Evolutionary conservation across 2,329 filamentous ascomycete species (phyloP), one percentile per base, ranked within the genome.

Genomic region (Alternaria ethzedia): DNA sequence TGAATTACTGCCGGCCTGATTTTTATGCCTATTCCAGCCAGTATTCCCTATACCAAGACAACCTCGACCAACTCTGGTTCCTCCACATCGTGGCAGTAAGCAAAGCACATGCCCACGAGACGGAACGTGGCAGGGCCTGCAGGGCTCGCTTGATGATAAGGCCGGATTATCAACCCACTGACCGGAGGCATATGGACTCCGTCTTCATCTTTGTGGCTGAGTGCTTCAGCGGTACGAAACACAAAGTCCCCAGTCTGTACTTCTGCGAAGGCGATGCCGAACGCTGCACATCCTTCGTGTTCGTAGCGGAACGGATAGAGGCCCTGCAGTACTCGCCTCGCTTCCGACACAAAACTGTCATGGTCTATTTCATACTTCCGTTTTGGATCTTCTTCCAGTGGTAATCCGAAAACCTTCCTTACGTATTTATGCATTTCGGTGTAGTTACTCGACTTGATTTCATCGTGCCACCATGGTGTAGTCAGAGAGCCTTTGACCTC

Each of bases 251-350:
- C 46, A 5, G 23, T 13, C 5, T 26, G 1, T 8, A 26, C 45
- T n/a, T 26, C 7, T 17, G 15, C 15, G 0, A 26, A 47, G 5
- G 23, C 45, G 15, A 47, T 26, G 7, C 45, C 23, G 8, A 26
- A 17, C 23, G 13, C 9, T 0, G 15, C 3, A 6, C 1, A 26
- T 6, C 45, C 23, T 0, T 47, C 23, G 10, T 21, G 7, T 0
- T 47, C 5, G 0, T 47, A 47, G 23, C 21, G 23, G 2, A 47
- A 47, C 4, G 21, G 13, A 15, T 47, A 23, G 3, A 26, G 23
- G 4, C 13, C 9, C 2, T 26, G 21, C 5, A 47, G 9, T 7
- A 7, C 2, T 2, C 23, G 13, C 23, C 8, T 47, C 0, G 3
- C 23, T n/a, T 26, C 23, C 1, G 21, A 9, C 5, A 25, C 3